Conservation (phyloP, 352 stramenopile species). For the Globisporangium paroecandrum region DNA sequence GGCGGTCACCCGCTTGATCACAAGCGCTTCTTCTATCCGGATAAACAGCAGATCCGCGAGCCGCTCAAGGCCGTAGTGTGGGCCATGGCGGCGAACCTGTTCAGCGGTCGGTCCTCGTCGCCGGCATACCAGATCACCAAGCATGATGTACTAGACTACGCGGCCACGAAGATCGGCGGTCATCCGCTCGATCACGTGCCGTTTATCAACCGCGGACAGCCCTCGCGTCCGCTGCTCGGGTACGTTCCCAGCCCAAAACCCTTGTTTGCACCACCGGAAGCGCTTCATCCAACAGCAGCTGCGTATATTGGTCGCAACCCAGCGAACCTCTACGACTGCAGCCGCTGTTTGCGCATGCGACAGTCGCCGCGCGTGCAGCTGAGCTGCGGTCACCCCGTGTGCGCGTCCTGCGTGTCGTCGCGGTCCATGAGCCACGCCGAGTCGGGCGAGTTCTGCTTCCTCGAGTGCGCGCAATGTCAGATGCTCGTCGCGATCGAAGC, state of each 20-base stretch:
- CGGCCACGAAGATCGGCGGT: slow-evolving; percentile 71
- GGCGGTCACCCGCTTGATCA: slow-evolving; percentile 75
- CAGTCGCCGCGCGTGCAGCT: slow-evolving; percentile 60
- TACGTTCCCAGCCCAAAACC: slow-evolving; percentile 23
- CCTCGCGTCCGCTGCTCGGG: slow-evolving; percentile 56
- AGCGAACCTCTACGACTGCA: slow-evolving; percentile 60
- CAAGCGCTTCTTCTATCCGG: slow-evolving; percentile 11
- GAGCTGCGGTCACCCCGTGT: slow-evolving; percentile 62
- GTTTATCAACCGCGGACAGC: slow-evolving; percentile 54
- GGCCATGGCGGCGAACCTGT: slow-evolving; percentile 16
- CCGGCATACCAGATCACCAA: slow-evolving; percentile 33
- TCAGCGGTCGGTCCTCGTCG: slow-evolving; percentile 27
- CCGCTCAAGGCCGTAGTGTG: slow-evolving; percentile 33
- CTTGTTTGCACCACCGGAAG: background rate
- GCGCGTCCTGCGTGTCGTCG: slow-evolving; percentile 51
- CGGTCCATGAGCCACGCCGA: slow-evolving; percentile 41
- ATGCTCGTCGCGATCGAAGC: slow-evolving; percentile 53
- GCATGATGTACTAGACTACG: slow-evolving; percentile 47
- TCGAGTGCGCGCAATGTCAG: slow-evolving; percentile 50
- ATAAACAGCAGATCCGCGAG: slow-evolving; percentile 21
- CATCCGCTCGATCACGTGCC: slow-evolving; percentile 75
- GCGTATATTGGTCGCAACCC: slow-evolving; percentile 8
- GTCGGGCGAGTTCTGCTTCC: slow-evolving; percentile 36
- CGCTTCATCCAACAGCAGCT: background rate
- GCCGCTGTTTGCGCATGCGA: slow-evolving; percentile 45